phyloP scores from a whole-genome alignment of 257 asterid species.

The Fraxinus anomala region DNA sequence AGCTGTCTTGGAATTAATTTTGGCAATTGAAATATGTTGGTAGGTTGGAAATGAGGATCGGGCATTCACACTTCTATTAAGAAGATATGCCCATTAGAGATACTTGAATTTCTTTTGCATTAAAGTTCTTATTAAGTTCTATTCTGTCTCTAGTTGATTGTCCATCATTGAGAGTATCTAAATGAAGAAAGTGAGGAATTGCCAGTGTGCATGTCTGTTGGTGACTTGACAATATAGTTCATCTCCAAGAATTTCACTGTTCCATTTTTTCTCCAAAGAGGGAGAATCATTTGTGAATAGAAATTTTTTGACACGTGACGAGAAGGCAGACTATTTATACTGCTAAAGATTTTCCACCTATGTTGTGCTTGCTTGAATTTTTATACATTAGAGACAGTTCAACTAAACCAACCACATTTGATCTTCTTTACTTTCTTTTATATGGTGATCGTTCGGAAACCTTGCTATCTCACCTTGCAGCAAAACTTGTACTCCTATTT shows the following conservation, averaged over 20 bases:
- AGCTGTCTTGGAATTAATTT: neutral
- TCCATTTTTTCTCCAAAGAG: neutral
- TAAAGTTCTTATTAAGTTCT: constrained; percentile 16
- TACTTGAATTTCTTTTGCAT: constrained; percentile 13
- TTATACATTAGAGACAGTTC: neutral
- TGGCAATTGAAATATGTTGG: constrained; percentile 6
- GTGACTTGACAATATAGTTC: neutral
- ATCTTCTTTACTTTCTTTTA: neutral
- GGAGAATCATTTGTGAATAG: constrained; percentile 17
- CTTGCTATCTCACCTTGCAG: neutral
- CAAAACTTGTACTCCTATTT: neutral
- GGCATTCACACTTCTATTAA: neutral
- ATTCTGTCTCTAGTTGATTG: constrained; percentile 1
- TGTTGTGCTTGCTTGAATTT: constrained; percentile 12
- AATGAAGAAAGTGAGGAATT: constrained; percentile 12
- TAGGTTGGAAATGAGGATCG: constrained; percentile 12
- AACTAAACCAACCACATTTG: neutral
- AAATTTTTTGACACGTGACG: neutral
- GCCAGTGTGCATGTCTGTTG: neutral
- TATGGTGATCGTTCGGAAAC: neutral
- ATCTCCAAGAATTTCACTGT: neutral
- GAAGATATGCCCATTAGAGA: constrained; percentile 17
- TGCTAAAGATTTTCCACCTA: constrained; percentile 21
- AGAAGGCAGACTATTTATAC: constrained; percentile 6
- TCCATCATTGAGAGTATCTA: constrained; percentile 4